Conservation (phyloP, 495 filamentous ascomycete genomes). For the Parathielavia appendiculata region DNA sequence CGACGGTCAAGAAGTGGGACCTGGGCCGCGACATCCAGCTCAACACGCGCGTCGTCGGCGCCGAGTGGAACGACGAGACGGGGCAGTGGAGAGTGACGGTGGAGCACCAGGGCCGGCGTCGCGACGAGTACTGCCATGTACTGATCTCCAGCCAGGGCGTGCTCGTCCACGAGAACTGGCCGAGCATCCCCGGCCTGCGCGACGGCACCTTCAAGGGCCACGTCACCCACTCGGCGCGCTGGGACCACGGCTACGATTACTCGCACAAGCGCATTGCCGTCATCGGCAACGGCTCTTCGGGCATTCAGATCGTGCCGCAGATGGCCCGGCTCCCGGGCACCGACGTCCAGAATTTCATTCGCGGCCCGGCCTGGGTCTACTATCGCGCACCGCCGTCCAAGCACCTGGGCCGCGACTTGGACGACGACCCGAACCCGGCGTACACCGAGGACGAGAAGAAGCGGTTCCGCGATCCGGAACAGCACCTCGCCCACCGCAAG, state of each 20-base stretch:
- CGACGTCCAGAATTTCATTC: conserved; percentile 49
- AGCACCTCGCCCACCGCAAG: conserved; percentile 42
- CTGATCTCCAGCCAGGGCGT: conserved; percentile 53
- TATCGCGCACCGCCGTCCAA: too few relatives aligned
- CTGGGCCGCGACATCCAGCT: conserved; percentile 53
- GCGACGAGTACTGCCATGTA: too few relatives aligned
- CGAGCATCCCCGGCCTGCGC: conserved; percentile 50
- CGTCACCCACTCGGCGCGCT: conserved; percentile 48
- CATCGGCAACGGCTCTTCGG: conserved; percentile 56
- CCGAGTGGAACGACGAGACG: conserved; percentile 49
- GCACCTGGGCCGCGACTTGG: too few relatives aligned
- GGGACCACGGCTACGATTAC: conserved; percentile 49
- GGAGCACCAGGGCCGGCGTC: conserved; percentile 28
- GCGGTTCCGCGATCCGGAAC: conserved; percentile 39
- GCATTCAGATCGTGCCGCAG: conserved; percentile 59
- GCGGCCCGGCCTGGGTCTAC: too few relatives aligned
- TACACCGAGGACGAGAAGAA: conserved; percentile 47
- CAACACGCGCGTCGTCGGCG: conserved; percentile 46
- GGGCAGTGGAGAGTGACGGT: conserved; percentile 49
- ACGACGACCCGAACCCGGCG: conserved; percentile 38
- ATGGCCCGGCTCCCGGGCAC: too few relatives aligned
- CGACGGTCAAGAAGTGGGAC: conserved; percentile 54
- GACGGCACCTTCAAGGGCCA: conserved; percentile 55
- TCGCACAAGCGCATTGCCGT: conserved; percentile 47
- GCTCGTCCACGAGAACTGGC: conserved; percentile 55